Conservation (phyloP, 2,329 filamentous ascomycete species). For the Malbranchea cinnamomea region DNA sequence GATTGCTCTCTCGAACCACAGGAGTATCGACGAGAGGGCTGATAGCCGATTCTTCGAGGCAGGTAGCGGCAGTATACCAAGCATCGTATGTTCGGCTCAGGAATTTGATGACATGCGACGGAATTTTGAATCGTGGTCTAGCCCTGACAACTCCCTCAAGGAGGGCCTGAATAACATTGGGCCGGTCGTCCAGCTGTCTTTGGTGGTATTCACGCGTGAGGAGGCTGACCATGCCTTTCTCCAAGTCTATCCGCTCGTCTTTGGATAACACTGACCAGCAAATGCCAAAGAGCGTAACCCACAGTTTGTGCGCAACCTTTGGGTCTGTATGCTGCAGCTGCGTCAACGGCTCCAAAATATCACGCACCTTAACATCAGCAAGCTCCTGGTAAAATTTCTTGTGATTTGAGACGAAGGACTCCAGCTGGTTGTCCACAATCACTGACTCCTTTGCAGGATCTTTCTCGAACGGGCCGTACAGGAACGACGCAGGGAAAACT, state of each 20-base stretch:
- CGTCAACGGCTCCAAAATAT: conserved; percentile 75
- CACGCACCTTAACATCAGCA: conserved; percentile 71
- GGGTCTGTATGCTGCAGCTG: conserved; percentile 86
- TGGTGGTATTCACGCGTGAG: conserved; percentile 93
- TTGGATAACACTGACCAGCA: conserved; percentile 80
- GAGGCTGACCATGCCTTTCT: conserved; percentile 78
- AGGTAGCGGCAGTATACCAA: conserved; percentile 89
- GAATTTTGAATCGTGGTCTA: conserved; percentile 77
- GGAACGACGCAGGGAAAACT: conserved; percentile 54
- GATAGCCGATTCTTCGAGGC: conserved; percentile 79
- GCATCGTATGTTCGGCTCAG: conserved; percentile 85
- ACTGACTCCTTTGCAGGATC: conserved; percentile 48
- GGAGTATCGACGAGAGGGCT: conserved; percentile 72
- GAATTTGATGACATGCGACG: conserved; percentile 91
- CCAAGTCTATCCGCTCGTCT: conserved; percentile 79
- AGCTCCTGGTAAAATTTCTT: conserved; percentile 72
- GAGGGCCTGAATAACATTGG: conserved; percentile 87
- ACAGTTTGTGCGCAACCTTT: conserved; percentile 71
- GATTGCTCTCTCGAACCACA: conserved; percentile 76
- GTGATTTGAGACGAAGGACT: conserved; percentile 62
- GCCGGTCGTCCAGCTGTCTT: conserved; percentile 83
- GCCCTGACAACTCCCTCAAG: conserved; percentile 76
- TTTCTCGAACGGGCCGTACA: conserved; percentile 59
- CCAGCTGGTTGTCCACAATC: conserved; percentile 71
- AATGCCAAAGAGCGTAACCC: conserved; percentile 80